Evolutionary conservation across 805 yeast species (phyloP), one percentile per base, ranked within the genome.

Genomic region (Candida endomychidarum): DNA sequence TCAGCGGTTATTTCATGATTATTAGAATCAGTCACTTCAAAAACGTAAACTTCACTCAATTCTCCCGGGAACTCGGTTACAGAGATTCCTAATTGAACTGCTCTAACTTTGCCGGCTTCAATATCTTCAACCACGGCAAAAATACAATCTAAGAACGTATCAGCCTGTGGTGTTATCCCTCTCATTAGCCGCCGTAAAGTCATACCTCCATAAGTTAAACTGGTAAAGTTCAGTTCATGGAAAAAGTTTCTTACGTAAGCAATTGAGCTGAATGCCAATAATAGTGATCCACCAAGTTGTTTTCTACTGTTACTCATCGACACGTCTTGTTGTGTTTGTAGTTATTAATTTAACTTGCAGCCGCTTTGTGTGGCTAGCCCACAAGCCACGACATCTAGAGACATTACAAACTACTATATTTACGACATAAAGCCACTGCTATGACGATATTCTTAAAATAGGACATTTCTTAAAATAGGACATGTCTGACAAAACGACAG

Each of bases 111-210:
- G 21, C 69, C 64, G 19, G 54, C 48, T 17, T 61, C 61, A 2
- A 80, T 54, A 0, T 79, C 68, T 34, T 72, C 74, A 28, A 62
- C 55, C 3, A 74, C 67, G 8, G 82, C 78, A 16, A 57, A 57
- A 17, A 81, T 49, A 83, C 84, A 78, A 43, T 72, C 64, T 21
- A 78, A 51, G 23, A 79, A 64, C 3, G 52, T 35, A 51, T 81
- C 83, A 4, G 70, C 78, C 34, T 73, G 72, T 2, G 49, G 48
- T 0, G 75, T 66, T 18, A 59, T 60, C 0, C 82, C 82, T 38
- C 67, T 63, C 3, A 3, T 16, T 23, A 19, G 27, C 3, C 15
- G 8, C 5, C 5, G 7, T 12, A 12, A 14, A 3, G 4, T 12
- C 24, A 22, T 4, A 16, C 18, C 30, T 7, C 19, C 30, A 27